These are phyloP conservation scores for Phragmites australis DNA, from an alignment of 176 grass and related monocot genomes.

Conservation along the genomic window DNA sequence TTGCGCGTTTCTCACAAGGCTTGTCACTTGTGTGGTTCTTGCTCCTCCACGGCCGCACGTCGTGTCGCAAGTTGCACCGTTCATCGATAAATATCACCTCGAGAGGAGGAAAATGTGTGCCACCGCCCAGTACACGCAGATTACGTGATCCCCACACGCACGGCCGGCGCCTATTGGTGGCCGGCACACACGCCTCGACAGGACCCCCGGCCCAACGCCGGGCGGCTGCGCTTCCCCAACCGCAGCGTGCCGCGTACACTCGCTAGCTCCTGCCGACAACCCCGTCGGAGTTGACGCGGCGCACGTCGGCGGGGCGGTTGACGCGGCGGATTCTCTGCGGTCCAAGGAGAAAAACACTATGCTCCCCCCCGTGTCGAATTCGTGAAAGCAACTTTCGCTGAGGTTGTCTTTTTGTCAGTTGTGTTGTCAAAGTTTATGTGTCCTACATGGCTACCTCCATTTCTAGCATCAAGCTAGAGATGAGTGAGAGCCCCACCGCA, in stretches of 20 bases:
- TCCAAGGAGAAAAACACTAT: background rate
- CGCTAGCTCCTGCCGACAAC: conserved; percentile 27
- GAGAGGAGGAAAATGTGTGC: background rate
- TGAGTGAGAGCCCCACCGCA: too few species aligned
- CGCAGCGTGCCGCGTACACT: background rate
- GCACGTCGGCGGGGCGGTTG: conserved; percentile 11
- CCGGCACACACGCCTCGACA: background rate
- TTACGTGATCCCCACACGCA: background rate
- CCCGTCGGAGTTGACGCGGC: conserved; percentile 36
- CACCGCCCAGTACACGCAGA: background rate
- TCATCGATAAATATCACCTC: background rate
- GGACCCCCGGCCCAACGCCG: background rate
- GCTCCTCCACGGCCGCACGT: background rate
- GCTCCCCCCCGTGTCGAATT: too few species aligned
- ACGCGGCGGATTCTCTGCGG: background rate
- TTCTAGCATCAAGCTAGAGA: too few species aligned
- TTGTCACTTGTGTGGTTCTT: background rate
- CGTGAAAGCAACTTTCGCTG: too few species aligned
- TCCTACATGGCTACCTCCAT: too few species aligned
- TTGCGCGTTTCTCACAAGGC: background rate
- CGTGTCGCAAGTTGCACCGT: background rate
- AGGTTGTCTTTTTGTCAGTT: too few species aligned
- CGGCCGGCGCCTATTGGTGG: background rate
- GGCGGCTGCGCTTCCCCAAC: background rate
- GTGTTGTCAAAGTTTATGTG: too few species aligned